Evolutionary conservation across 345 rosid species (phyloP).

Genomic region (Populus deltoides): DNA sequence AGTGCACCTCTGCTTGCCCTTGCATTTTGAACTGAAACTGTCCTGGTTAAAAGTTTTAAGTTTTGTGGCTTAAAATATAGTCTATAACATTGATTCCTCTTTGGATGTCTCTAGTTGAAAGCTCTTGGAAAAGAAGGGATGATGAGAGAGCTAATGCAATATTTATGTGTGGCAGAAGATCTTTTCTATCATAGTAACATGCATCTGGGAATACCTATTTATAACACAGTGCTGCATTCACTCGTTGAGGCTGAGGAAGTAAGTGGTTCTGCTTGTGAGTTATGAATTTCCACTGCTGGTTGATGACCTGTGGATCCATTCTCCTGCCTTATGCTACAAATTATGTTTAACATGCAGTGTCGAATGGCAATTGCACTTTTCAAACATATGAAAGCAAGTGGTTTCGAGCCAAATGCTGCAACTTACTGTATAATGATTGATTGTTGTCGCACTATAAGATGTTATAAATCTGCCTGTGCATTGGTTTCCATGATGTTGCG

Average conservation of each 20-base stretch:
- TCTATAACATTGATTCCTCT: neutral
- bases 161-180: slow-evolving; percentile 49
- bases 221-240: slow-evolving; percentile 60
- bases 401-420: slow-evolving; percentile 39
- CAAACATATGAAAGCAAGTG: slow-evolving; percentile 48
- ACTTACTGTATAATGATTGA: slow-evolving; percentile 75
- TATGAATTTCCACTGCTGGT: slow-evolving; percentile 14
- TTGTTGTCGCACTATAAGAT: slow-evolving; percentile 48
- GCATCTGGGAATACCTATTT: slow-evolving; percentile 42
- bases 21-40: too few species aligned
- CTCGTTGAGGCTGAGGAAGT: slow-evolving; percentile 63
- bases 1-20: neutral
- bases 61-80: neutral
- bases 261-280: slow-evolving; percentile 25
- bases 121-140: slow-evolving; percentile 80
- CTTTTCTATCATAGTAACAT: slow-evolving; percentile 31
- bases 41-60: neutral
- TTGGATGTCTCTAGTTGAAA: slow-evolving; percentile 48
- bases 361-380: slow-evolving; percentile 50
- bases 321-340: slow-evolving; percentile 7
- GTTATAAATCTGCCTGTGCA: slow-evolving; percentile 56
- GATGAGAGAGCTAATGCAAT: slow-evolving; percentile 53
- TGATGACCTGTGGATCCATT: slow-evolving; percentile 3
- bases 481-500: slow-evolving; percentile 78
- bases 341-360: slow-evolving; percentile 45